A percentile compares a stretch with the other conserved stretches of the same genome.
Evolutionary conservation across 2,329 filamentous ascomycete species (phyloP).

Genomic region (Thelonectria blattea): DNA sequence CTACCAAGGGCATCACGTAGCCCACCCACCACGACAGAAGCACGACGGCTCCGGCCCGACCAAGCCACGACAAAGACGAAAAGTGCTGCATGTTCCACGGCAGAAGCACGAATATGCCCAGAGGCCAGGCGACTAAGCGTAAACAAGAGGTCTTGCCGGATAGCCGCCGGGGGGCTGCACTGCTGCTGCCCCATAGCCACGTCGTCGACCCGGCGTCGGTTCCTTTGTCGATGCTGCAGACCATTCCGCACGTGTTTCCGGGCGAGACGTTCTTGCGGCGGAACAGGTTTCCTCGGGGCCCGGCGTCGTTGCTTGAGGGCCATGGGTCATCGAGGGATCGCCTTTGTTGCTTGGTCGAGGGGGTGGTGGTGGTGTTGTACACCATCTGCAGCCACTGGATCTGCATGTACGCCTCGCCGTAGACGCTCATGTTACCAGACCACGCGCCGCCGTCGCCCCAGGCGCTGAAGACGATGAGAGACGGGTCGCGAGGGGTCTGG

Average conservation of each 20-base stretch:
- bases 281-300: slow-evolving; percentile 44
- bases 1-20: too few species aligned
- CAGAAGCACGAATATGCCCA: too few species aligned
- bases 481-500: slow-evolving; percentile 59
- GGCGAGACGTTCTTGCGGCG: slow-evolving; percentile 33
- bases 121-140: slow-evolving; percentile 3
- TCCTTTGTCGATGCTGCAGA: slow-evolving; percentile 45
- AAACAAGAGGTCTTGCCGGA: background rate
- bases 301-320: background rate
- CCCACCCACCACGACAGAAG: background rate
- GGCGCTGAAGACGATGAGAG: slow-evolving; percentile 62
- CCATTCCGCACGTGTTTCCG: slow-evolving; percentile 32
- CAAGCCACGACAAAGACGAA: too few species aligned
- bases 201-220: slow-evolving; percentile 32
- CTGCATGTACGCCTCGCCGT: slow-evolving; percentile 59
- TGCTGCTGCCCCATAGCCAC: slow-evolving; percentile 36
- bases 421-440: slow-evolving; percentile 63
- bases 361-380: slow-evolving; percentile 51
- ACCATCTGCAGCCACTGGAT: slow-evolving; percentile 69
- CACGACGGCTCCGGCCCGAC: too few species aligned
- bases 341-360: slow-evolving; percentile 4
- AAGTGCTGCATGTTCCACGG: too few species aligned
- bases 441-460: slow-evolving; percentile 67
- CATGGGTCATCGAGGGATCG: slow-evolving; percentile 6
- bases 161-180: slow-evolving; percentile 25